A percentile compares a stretch with the other conserved stretches of the same genome.
These are phyloP conservation scores for Cercospora sojina DNA, from an alignment of 2,329 filamentous ascomycete species.

Conservation along the genomic window DNA sequence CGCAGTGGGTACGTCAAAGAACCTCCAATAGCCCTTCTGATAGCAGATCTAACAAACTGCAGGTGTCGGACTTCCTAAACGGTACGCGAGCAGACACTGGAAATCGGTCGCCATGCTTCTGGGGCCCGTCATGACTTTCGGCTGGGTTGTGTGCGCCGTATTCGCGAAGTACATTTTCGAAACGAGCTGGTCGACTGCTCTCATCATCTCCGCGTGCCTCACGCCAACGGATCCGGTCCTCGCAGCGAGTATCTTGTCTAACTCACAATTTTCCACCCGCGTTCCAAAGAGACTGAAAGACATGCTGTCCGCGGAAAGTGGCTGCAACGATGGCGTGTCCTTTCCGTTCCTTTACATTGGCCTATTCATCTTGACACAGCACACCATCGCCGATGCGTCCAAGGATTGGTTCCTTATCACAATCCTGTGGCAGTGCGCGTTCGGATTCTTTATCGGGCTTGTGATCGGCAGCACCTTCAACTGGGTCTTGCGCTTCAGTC, in stretches of 20 bases:
- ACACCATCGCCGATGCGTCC: constrained; percentile 42
- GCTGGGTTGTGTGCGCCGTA: constrained; percentile 49
- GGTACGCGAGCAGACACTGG: constrained; percentile 54
- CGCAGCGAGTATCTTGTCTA: constrained; percentile 54
- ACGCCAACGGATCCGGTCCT: constrained; percentile 59
- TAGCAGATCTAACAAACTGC: constrained; percentile 10
- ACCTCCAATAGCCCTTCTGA: background rate
- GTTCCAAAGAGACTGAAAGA: constrained; percentile 54
- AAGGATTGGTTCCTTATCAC: constrained; percentile 56
- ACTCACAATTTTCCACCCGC: constrained; percentile 53
- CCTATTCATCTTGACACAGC: constrained; percentile 46
- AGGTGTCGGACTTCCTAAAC: constrained; percentile 40
- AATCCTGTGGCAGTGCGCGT: constrained; percentile 55
- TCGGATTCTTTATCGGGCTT: constrained; percentile 51
- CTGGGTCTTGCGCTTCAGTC: constrained; percentile 49
- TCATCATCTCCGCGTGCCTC: constrained; percentile 56
- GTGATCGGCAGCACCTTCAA: constrained; percentile 51
- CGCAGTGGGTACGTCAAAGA: constrained; percentile 27
- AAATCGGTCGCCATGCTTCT: constrained; percentile 52
- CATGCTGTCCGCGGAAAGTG: constrained; percentile 55
- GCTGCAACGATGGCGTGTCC: constrained; percentile 57
- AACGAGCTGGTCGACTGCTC: constrained; percentile 47
- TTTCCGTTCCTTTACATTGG: constrained; percentile 59
- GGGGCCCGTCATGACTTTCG: constrained; percentile 53
- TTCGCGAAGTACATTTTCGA: constrained; percentile 51